These are phyloP conservation scores for Capsicum chinense DNA, from an alignment of 257 asterid species.

Conservation along the genomic window DNA sequence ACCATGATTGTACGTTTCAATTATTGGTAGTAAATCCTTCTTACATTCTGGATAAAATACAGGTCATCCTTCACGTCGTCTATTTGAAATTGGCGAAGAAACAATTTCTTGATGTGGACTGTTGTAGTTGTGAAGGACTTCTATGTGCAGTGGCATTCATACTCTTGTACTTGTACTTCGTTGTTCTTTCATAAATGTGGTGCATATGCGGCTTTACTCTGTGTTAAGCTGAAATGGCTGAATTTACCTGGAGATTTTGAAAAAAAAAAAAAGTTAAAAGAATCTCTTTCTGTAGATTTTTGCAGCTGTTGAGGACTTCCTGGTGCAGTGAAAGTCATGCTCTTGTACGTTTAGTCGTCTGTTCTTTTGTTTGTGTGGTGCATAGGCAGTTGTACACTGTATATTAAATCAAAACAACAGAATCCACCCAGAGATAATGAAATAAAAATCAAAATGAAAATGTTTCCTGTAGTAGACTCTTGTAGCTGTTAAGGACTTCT, in stretches of 20 bases:
- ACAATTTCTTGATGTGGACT: background rate
- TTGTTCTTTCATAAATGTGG: constrained; percentile 14
- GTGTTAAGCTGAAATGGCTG: background rate
- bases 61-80: background rate
- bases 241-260: background rate
- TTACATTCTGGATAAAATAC: background rate
- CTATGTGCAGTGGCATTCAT: background rate
- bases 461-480: background rate
- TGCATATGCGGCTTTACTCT: background rate
- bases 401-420: background rate
- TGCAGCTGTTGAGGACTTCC: background rate
- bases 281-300: background rate
- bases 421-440: background rate
- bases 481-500: constrained; percentile 12
- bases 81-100: background rate
- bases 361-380: background rate
- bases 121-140: background rate
- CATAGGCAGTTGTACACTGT: background rate
- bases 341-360: background rate
- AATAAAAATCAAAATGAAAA: background rate
- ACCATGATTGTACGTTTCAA: background rate
- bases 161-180: background rate
- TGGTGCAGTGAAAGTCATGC: background rate
- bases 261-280: background rate
- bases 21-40: background rate